Evolutionary conservation across 2,329 filamentous ascomycete species (phyloP).

Genomic region (Nemania sp.): DNA sequence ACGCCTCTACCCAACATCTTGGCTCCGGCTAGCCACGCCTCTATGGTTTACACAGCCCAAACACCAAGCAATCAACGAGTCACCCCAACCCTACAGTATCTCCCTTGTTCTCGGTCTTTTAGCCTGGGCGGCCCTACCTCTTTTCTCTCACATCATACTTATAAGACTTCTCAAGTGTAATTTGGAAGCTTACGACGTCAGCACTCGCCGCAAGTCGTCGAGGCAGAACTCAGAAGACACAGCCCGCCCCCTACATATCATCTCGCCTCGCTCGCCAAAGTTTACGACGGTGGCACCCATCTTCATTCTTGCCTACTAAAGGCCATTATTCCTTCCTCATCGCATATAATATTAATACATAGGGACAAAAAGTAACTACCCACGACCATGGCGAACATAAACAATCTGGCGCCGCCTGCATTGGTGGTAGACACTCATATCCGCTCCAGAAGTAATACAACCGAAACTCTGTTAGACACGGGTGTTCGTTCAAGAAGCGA

Average conservation of each 20-base stretch:
- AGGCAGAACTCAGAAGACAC: slow-evolving; percentile 20
- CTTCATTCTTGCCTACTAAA: neutral
- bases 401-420: slow-evolving; percentile 37
- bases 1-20: slow-evolving; percentile 5
- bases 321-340: neutral
- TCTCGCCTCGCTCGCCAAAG: slow-evolving; percentile 10
- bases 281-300: neutral
- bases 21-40: slow-evolving; percentile 11
- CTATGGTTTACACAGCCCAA: slow-evolving; percentile 20
- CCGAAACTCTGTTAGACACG: slow-evolving; percentile 29
- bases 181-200: slow-evolving; percentile 14
- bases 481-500: slow-evolving; percentile 32
- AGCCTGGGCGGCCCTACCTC: slow-evolving; percentile 1
- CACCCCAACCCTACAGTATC: neutral
- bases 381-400: slow-evolving; percentile 30
- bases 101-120: neutral
- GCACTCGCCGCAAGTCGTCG: slow-evolving; percentile 19
- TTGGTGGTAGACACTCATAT: slow-evolving; percentile 36
- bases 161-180: slow-evolving; percentile 6
- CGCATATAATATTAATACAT: neutral
- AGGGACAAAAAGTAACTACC: neutral
- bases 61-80: slow-evolving; percentile 15
- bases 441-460: slow-evolving; percentile 33
- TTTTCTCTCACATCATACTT: neutral
- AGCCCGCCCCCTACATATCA: slow-evolving; percentile 21